phyloP scores from a whole-genome alignment of 1,284 basidiomycete genomes.

The Rhodotorula sp. region DNA sequence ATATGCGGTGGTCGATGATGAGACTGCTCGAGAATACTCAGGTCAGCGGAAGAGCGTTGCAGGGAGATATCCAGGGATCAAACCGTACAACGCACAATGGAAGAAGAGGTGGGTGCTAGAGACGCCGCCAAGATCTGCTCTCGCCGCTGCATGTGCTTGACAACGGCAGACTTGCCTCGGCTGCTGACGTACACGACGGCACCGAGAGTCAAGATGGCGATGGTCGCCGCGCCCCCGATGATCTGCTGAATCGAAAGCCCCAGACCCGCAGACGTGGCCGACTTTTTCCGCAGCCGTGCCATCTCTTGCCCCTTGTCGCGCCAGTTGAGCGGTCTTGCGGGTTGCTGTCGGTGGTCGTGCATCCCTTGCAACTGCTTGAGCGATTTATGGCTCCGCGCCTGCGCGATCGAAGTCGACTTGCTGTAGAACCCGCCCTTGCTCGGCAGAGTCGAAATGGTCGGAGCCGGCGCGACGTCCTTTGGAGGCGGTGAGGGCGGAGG shows the following conservation, averaged over 20 bases:
- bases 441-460: not conserved
- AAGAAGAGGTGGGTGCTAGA: conserved; percentile 6
- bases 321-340: conserved; percentile 22
- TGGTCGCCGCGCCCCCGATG: conserved; percentile 12
- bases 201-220: conserved; percentile 19
- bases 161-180: conserved; percentile 11
- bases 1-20: not conserved
- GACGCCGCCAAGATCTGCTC: conserved; percentile 25
- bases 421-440: conserved; percentile 27
- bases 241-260: conserved; percentile 16
- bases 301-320: conserved; percentile 31
- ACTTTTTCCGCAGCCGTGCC: conserved; percentile 23
- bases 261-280: not conserved
- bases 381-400: conserved; percentile 17
- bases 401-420: conserved; percentile 29
- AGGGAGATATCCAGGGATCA: too few species aligned
- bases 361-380: not conserved
- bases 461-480: conserved; percentile 6
- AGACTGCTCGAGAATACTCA: not conserved
- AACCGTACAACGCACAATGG: not conserved
- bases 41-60: not conserved
- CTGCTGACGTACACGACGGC: conserved; percentile 15
- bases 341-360: not conserved
- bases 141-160: conserved; percentile 30
- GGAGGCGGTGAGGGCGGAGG: conserved; percentile 25